Evolutionary conservation across 2,329 filamentous ascomycete species (phyloP), one percentile per base, ranked within the genome.

Genomic region (Saccharata proteae): DNA sequence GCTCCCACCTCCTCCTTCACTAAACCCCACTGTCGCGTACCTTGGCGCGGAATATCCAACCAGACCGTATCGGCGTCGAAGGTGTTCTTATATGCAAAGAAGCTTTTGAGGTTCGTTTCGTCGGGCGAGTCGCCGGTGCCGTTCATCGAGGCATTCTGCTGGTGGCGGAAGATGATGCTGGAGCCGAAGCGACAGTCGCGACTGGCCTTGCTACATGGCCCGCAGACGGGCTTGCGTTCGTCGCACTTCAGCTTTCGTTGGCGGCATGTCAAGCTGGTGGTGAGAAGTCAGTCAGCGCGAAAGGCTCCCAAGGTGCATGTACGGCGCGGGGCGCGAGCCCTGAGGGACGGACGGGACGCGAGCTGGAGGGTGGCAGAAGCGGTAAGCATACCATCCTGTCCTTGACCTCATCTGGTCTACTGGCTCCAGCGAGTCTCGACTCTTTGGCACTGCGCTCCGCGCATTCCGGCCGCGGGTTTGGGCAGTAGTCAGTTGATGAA

Each of bases 111-210:
- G 29, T 58, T 61, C 20, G 60, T 63, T 25, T 62, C 58, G 15
- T 52, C 48, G 12, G 49, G 50, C 4, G 53, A 53, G 26, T 59
- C 57, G 10, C 55, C 54, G 21, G 50, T 46, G 29, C 67, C 64
- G 37, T 77, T 77, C 71, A 77, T 74, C 13, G 71, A 76, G 17
- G 73, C 72, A 64, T 78, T 78, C 52, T 78, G 74, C 45, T 78
- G 73, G 50, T 79, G 74, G 34, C 74, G 68, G 44, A 77, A 79
- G 26, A 76, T 69, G 42, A 78, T 67, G 30, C 71, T 72, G 39
- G 71, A 70, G 44, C 68, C 72, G 15, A 69, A 69, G 26, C 69
- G 57, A 50, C 73, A 77, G 51, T 72, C 64, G 42, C 73, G 62
- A 28, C 63, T 65, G 4, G 69, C 72, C 49, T 74, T 73, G 45